phyloP scores from a whole-genome alignment of 192 early-diverging fungal genomes.

The Chytriomyces confervae region DNA sequence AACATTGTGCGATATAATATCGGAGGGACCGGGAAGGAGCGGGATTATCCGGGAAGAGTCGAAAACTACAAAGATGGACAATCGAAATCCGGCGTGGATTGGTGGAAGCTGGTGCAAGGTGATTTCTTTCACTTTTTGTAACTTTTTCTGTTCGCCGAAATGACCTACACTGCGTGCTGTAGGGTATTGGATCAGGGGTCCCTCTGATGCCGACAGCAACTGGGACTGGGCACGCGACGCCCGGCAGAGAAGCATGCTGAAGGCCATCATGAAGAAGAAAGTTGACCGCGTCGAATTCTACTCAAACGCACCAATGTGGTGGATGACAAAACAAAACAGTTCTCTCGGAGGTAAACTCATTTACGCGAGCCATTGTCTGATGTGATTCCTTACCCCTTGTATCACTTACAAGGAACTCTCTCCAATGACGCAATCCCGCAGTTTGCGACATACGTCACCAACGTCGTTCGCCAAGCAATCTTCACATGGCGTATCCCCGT shows the following conservation, averaged over 20 bases:
- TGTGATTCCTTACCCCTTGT: no score
- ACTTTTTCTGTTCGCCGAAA: neutral
- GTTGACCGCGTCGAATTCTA: conserved; percentile 29
- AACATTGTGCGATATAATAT: conserved; percentile 39
- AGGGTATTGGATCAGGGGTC: conserved; percentile 13
- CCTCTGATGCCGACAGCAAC: neutral
- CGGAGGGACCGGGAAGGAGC: conserved; percentile 29
- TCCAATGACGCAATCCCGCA: neutral
- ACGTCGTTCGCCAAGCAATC: conserved; percentile 29
- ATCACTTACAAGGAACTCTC: neutral
- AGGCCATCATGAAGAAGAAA: conserved; percentile 1
- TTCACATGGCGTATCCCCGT: conserved; percentile 29
- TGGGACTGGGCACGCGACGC: conserved; percentile 41
- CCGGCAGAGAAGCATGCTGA: conserved; percentile 36
- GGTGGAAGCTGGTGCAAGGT: conserved; percentile 14
- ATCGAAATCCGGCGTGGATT: neutral
- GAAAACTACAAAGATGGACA: conserved; percentile 10
- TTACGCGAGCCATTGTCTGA: neutral
- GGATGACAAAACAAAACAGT: conserved; percentile 38
- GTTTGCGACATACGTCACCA: conserved; percentile 27
- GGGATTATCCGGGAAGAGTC: conserved; percentile 10
- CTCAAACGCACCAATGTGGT: conserved; percentile 44
- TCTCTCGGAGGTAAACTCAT: conserved; percentile 11
- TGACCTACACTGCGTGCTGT: neutral
- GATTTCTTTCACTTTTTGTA: neutral